Conservation (phyloP, 2,329 filamentous ascomycete genomes). For the Tolypocladium album region DNA sequence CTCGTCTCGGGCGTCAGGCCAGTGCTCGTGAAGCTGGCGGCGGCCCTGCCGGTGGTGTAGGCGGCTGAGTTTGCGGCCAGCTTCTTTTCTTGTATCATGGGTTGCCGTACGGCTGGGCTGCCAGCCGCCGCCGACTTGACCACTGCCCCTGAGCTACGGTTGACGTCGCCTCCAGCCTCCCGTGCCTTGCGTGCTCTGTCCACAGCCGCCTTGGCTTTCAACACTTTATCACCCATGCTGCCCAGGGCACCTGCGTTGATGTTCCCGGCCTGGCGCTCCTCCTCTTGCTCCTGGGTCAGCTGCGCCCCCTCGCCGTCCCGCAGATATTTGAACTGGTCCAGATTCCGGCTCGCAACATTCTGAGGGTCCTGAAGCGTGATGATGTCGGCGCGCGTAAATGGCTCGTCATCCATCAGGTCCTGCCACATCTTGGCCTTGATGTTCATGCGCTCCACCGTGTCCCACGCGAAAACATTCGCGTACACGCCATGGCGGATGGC, state of each 20-base stretch:
- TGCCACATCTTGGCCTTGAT: conserved; percentile 95
- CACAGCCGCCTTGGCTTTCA: conserved; percentile 89
- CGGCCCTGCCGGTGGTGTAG: conserved; percentile 83
- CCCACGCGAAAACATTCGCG: conserved; percentile 93
- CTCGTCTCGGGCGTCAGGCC: conserved; percentile 88
- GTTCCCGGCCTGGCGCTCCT: conserved; percentile 51
- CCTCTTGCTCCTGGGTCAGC: conserved; percentile 58
- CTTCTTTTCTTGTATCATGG: conserved; percentile 42
- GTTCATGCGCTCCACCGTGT: conserved; percentile 90
- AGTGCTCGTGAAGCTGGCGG: conserved; percentile 91
- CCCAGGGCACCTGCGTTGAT: conserved; percentile 77
- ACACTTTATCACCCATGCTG: conserved; percentile 67
- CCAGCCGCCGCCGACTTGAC: conserved; percentile 19
- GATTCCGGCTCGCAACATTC: conserved; percentile 70
- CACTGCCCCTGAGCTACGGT: conserved; percentile 36
- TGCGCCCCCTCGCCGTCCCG: conserved; percentile 66
- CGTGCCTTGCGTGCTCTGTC: conserved; percentile 75
- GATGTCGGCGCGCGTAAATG: conserved; percentile 83
- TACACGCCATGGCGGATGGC: conserved; percentile 70
- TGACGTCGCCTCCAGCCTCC: conserved; percentile 46
- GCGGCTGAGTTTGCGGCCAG: conserved; percentile 73
- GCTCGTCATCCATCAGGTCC: conserved; percentile 77
- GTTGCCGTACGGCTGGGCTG: conserved; percentile 13
- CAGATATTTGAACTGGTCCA: conserved; percentile 81
- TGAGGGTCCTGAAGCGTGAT: conserved; percentile 95